Conservation (phyloP, 208 protist genomes). For the Crithidia sp. region DNA sequence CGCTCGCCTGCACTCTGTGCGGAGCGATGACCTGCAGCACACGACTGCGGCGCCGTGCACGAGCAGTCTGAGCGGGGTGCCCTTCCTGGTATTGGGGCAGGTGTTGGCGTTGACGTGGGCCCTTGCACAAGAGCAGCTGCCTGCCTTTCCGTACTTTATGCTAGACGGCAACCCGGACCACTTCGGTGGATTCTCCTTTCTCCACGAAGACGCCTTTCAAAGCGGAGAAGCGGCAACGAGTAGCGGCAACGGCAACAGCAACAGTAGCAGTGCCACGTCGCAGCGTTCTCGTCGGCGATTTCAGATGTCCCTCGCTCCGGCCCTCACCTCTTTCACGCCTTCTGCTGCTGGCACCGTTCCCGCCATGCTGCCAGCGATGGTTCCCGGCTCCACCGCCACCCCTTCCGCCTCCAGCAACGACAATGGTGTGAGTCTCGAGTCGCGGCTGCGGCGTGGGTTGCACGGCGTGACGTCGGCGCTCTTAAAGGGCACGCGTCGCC, state of each 20-base stretch:
- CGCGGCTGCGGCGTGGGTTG: slow-evolving; percentile 23
- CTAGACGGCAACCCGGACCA: slow-evolving; percentile 50
- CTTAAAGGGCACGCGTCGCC: slow-evolving; percentile 7
- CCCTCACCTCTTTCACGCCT: background rate
- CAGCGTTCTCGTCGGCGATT: background rate
- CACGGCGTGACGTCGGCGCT: background rate
- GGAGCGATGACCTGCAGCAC: slow-evolving; percentile 28
- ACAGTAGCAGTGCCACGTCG: background rate
- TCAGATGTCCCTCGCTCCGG: slow-evolving; percentile 23
- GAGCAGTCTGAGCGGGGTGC: slow-evolving; percentile 27
- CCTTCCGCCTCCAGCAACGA: slow-evolving; percentile 30
- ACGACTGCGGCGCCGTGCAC: slow-evolving; percentile 15
- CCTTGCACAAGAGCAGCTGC: slow-evolving; percentile 58
- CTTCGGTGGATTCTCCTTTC: slow-evolving; percentile 39
- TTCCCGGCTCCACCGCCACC: background rate
- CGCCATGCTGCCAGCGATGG: slow-evolving; percentile 14
- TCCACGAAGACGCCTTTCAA: background rate
- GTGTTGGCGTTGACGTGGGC: slow-evolving; percentile 60
- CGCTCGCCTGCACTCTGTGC: slow-evolving; percentile 23
- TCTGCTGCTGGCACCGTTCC: background rate
- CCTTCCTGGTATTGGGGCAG: slow-evolving; percentile 44
- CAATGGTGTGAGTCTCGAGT: slow-evolving; percentile 29
- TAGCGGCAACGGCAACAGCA: background rate
- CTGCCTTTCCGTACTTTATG: slow-evolving; percentile 76
- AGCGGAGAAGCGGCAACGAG: too few species aligned